Evolutionary conservation across 2,329 filamentous ascomycete species (phyloP).

Genomic region (Huntiella moniliformis): DNA sequence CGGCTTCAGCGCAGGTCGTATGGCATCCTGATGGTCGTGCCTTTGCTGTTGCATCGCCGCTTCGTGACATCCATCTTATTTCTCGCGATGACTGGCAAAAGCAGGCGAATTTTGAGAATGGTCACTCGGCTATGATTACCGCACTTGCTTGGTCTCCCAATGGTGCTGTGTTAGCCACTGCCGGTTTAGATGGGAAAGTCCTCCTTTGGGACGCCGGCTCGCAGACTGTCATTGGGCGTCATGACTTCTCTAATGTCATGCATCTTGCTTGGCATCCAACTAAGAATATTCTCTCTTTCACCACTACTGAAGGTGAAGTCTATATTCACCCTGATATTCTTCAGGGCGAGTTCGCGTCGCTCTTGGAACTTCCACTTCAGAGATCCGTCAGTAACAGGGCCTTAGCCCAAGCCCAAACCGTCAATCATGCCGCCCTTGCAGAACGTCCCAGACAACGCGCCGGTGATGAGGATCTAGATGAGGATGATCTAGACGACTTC

Average conservation of each 20-base stretch:
- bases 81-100: slow-evolving; percentile 82
- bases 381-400: slow-evolving; percentile 34
- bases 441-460: slow-evolving; percentile 39
- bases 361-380: slow-evolving; percentile 43
- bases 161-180: slow-evolving; percentile 63
- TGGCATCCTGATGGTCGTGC: slow-evolving; percentile 94
- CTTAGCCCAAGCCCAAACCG: slow-evolving; percentile 35
- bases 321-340: slow-evolving; percentile 69
- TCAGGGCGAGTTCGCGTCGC: slow-evolving; percentile 33
- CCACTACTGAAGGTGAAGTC: slow-evolving; percentile 78
- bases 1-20: slow-evolving; percentile 44
- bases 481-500: slow-evolving; percentile 52
- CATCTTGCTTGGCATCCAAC: slow-evolving; percentile 81
- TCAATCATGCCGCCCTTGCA: slow-evolving; percentile 17
- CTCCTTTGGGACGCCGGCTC: slow-evolving; percentile 79
- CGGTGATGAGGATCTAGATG: slow-evolving; percentile 46
- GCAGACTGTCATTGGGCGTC: slow-evolving; percentile 59
- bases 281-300: slow-evolving; percentile 78
- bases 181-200: slow-evolving; percentile 49
- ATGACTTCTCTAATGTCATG: slow-evolving; percentile 68
- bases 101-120: slow-evolving; percentile 59
- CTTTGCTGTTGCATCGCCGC: slow-evolving; percentile 69
- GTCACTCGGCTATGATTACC: slow-evolving; percentile 70
- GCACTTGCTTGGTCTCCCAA: slow-evolving; percentile 88
- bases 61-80: slow-evolving; percentile 66